Evolutionary conservation across 352 stramenopile genomes (phyloP).

Genomic region (Phytophthora macrochlamydospora): DNA sequence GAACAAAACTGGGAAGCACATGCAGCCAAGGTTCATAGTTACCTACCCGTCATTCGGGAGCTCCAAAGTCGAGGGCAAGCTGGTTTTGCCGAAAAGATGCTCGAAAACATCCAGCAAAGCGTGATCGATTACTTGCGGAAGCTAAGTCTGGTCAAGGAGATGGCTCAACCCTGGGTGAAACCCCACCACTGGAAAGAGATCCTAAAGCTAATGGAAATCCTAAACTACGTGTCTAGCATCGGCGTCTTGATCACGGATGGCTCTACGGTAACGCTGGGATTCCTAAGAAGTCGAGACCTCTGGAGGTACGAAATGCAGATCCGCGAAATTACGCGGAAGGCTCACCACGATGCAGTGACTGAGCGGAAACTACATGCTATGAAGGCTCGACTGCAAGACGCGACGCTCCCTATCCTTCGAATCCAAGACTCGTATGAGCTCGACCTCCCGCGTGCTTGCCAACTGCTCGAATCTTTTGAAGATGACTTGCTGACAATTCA

Average conservation of each 20-base stretch:
- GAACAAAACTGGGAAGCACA: conserved; percentile 63
- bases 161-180: conserved; percentile 59
- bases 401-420: conserved; percentile 47
- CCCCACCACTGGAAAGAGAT: conserved; percentile 69
- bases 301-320: conserved; percentile 67
- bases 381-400: conserved; percentile 49
- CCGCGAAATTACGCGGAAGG: conserved; percentile 58
- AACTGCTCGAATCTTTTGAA: conserved; percentile 53
- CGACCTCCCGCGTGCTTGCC: conserved; percentile 30
- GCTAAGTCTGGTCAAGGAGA: conserved; percentile 54
- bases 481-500: conserved; percentile 67
- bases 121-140: conserved; percentile 53
- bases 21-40: conserved; percentile 38
- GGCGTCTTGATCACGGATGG: conserved; percentile 57
- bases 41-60: conserved; percentile 39
- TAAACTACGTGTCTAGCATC: conserved; percentile 56
- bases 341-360: conserved; percentile 56
- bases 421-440: conserved; percentile 53
- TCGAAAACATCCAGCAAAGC: conserved; percentile 36
- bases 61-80: conserved; percentile 34
- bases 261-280: conserved; percentile 54
- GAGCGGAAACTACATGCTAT: conserved; percentile 66
- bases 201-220: conserved; percentile 47
- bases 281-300: conserved; percentile 50
- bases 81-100: conserved; percentile 45